phyloP scores from a whole-genome alignment of 164 flowering plant genomes.

The Annona cherimola region DNA sequence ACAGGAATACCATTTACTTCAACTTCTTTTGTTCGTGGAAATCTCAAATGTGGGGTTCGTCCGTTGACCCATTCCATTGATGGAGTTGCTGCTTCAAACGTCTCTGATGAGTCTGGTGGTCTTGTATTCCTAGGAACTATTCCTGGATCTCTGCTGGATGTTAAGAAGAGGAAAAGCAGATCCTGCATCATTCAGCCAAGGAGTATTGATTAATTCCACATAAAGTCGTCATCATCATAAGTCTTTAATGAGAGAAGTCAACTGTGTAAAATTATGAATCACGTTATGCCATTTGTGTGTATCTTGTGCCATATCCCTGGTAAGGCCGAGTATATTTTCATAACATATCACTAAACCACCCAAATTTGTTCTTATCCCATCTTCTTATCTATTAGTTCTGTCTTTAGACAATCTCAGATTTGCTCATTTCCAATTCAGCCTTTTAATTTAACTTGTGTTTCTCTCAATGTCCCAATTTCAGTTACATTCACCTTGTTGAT shows the following conservation, averaged over 20 bases:
- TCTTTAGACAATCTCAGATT: no score
- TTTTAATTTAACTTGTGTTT: no score
- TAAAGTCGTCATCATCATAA: neutral
- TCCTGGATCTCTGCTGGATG: conserved; percentile 93
- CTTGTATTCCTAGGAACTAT: conserved; percentile 67
- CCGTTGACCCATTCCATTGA: conserved; percentile 82
- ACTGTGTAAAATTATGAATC: neutral
- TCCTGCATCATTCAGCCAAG: conserved; percentile 47
- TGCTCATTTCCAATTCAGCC: no score
- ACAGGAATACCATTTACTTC: conserved; percentile 58
- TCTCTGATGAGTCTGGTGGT: conserved; percentile 71
- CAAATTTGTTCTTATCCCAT: no score
- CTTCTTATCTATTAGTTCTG: no score
- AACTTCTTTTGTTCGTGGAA: conserved; percentile 73
- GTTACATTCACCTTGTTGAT: no score
- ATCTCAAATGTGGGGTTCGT: conserved; percentile 46
- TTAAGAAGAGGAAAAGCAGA: conserved; percentile 64
- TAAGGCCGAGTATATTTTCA: neutral
- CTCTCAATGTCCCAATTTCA: no score
- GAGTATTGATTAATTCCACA: neutral
- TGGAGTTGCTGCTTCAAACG: conserved; percentile 39
- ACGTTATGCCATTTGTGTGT: no score
- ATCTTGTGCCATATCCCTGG: no score
- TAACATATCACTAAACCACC: no score
- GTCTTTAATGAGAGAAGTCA: neutral